A percentile compares a stretch with the other conserved stretches of the same genome.
phyloP scores from a whole-genome alignment of 2,329 filamentous ascomycete genomes.

The Colletotrichum higginsianum region DNA sequence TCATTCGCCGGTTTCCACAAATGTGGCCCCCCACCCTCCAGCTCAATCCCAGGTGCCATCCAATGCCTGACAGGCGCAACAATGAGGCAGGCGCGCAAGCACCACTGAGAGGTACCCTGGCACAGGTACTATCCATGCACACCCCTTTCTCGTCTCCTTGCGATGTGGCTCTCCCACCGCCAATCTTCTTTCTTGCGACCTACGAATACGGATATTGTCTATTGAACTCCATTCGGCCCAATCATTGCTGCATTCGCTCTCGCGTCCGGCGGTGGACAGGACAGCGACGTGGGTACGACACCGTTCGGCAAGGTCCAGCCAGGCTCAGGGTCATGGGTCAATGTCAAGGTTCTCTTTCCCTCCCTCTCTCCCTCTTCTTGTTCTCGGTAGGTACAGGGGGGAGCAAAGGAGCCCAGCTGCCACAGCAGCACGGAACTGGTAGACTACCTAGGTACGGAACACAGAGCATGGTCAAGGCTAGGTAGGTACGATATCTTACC shows the following conservation, averaged over 20 bases:
- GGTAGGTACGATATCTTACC: too few species aligned
- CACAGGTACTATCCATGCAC: neutral
- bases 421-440: too few species aligned
- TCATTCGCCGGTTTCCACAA: constrained; percentile 43
- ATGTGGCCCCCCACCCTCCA: constrained; percentile 9
- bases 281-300: constrained; percentile 13
- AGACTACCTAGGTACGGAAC: neutral
- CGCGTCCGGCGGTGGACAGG: neutral
- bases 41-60: constrained; percentile 24
- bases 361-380: neutral
- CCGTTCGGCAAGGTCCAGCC: constrained; percentile 22
- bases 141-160: constrained; percentile 1
- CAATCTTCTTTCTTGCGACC: constrained; percentile 23
- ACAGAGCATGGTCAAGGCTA: constrained; percentile 16
- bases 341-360: constrained; percentile 11
- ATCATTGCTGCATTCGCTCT: constrained; percentile 26
- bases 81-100: neutral
- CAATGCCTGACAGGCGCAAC: constrained; percentile 35
- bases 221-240: constrained; percentile 34
- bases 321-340: constrained; percentile 26
- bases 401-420: constrained; percentile 1
- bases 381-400: neutral
- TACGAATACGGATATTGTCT: neutral
- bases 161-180: constrained; percentile 3
- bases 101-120: neutral